A percentile compares a stretch with the other conserved stretches of the same genome.
These are phyloP conservation scores for Podaxis mareebaensis DNA, from an alignment of 768 basidiomycete species.

Conservation along the genomic window DNA sequence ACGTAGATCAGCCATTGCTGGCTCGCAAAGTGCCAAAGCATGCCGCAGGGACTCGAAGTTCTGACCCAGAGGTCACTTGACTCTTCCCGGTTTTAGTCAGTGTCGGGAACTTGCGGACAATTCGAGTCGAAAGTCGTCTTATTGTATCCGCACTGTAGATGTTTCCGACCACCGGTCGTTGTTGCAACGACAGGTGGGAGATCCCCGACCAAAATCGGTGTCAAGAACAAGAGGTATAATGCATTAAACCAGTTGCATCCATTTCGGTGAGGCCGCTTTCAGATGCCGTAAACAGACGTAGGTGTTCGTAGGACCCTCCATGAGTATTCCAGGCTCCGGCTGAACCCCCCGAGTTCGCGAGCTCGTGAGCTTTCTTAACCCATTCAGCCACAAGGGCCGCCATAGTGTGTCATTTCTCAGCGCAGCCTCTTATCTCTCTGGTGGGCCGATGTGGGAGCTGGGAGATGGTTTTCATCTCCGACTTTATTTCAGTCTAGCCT, in stretches of 20 bases:
- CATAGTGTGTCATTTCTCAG: background rate
- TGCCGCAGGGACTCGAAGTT: background rate
- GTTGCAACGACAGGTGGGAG: background rate
- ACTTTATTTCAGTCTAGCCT: slow-evolving; percentile 5
- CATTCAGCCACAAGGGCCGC: slow-evolving; percentile 8
- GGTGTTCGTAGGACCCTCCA: no score
- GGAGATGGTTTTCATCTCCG: background rate
- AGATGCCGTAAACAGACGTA: no score
- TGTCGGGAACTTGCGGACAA: background rate
- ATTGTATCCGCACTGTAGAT: background rate
- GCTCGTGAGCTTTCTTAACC: background rate
- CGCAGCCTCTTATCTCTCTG: background rate
- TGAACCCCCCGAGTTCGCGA: no score
- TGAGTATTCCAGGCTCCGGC: background rate
- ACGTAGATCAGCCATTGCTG: slow-evolving; percentile 6
- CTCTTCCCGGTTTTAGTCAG: slow-evolving; percentile 2
- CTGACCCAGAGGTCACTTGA: background rate
- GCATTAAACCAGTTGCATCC: no score
- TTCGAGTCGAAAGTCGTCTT: background rate
- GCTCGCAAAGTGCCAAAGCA: slow-evolving; percentile 4
- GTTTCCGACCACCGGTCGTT: background rate
- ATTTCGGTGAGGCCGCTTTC: no score
- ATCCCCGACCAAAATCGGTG: background rate
- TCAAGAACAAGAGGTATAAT: no score
- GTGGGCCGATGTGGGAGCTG: background rate